Evolutionary conservation across 2,329 filamentous ascomycete genomes (phyloP), one percentile per base, ranked within the genome.

Genomic region (Colletotrichum nymphaeae): DNA sequence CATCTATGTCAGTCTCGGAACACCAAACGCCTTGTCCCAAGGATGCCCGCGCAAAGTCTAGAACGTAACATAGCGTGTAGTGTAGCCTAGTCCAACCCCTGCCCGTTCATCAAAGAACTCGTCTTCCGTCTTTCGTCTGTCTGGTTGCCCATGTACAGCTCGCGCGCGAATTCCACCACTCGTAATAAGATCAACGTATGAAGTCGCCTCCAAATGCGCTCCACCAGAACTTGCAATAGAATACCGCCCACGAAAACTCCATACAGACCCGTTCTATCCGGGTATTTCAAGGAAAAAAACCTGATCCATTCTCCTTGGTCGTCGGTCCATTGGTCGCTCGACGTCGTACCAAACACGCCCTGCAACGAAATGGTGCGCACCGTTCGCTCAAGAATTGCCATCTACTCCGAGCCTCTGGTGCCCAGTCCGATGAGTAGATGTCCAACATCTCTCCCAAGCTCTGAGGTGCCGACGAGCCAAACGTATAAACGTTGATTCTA

Each of bases 1-100:
- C 67, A 66, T 73, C 71, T 71, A 73, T 73, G 56, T 71, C 71
- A 73, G 35, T 73, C 71, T 73, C 60, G 60, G 46, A 73, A 73
- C 71, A 73, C 71, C 71, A 58, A 52, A 70, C 67, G 67, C 71
- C 70, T 56, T 55, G 66, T 56, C 60, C 58, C 60, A 62, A 57
- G 28, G 56, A 73, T 73, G 71, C 71, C 70, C 49, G 71, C 56
- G 37, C 57, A 71, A 63, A 70, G 67, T 73, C 71, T 73, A 73
- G 67, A 56, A 64, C 67, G 49, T n/a, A 57, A 62, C 67, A 49
- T 11, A 37, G 53, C 62, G 46, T 64, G 46, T 70, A 66, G 46
- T 64, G 46, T 70, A 66, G 24, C 60, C 49, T 56, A 60, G 35
- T 59, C 52, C 63, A 30, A 14, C 16, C 35, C 63, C 28, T 62